Percentiles rank a stretch among this genome's conserved stretches.
phyloP scores from a whole-genome alignment of 768 basidiomycete species.

The Hygrophorus pudorinus region DNA sequence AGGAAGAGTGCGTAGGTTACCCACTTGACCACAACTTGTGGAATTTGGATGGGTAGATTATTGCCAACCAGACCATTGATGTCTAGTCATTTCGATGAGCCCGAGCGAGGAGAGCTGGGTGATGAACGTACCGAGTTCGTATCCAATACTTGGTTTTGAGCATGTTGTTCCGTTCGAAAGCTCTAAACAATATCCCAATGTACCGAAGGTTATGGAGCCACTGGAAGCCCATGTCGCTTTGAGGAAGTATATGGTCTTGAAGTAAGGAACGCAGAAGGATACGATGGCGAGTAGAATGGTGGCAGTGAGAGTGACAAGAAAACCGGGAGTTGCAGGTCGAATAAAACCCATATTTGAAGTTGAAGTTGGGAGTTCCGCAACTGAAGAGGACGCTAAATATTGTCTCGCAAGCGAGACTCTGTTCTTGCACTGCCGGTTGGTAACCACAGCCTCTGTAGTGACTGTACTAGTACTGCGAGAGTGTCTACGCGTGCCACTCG shows the following conservation, averaged over 20 bases:
- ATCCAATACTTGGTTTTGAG: constrained; percentile 75
- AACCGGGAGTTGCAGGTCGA: constrained; percentile 86
- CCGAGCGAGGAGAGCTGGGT: constrained; percentile 3
- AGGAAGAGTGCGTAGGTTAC: constrained; percentile 89
- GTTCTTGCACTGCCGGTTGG: too few relatives aligned
- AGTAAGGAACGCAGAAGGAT: constrained; percentile 81
- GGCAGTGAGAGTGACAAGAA: constrained; percentile 71
- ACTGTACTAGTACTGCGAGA: not conserved
- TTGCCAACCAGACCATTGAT: constrained; percentile 75
- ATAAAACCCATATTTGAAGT: constrained; percentile 43
- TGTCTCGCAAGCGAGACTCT: not conserved
- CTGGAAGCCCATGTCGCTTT: constrained; percentile 50
- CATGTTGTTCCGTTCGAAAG: constrained; percentile 52
- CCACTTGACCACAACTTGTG: constrained; percentile 84
- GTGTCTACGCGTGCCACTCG: constrained; percentile 16
- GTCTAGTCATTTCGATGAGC: constrained; percentile 34
- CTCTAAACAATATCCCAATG: constrained; percentile 79
- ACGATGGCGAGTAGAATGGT: constrained; percentile 76
- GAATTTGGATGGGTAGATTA: constrained; percentile 56
- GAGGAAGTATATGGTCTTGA: constrained; percentile 88
- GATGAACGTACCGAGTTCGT: constrained; percentile 63
- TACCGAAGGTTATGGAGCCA: constrained; percentile 76
- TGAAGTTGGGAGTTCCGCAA: not conserved
- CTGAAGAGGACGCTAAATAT: not conserved
- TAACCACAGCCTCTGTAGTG: not conserved